Evolutionary conservation across 2,329 filamentous ascomycete genomes (phyloP).

Genomic region (Cladosporium sp.): DNA sequence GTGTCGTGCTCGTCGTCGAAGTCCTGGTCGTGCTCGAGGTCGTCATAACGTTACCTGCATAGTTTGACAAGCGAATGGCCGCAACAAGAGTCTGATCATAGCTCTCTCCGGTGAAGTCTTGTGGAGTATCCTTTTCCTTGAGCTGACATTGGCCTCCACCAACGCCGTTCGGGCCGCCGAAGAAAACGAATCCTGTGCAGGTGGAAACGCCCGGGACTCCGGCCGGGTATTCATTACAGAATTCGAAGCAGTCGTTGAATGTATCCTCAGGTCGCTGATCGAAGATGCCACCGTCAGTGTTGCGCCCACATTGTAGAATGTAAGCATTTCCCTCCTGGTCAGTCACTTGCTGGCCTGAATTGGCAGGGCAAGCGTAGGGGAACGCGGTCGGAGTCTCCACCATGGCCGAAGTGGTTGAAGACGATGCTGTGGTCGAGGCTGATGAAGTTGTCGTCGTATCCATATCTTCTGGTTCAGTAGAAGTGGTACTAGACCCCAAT

Average conservation of each 20-base stretch:
- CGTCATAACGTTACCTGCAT: background rate
- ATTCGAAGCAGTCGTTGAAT: slow-evolving; percentile 13
- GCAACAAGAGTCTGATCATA: background rate
- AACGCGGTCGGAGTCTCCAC: background rate
- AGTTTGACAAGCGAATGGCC: background rate
- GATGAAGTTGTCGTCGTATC: background rate
- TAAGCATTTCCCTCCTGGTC: slow-evolving; percentile 7
- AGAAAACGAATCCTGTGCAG: background rate
- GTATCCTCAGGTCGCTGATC: background rate
- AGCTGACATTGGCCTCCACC: background rate
- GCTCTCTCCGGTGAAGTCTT: background rate
- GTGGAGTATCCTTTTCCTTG: background rate
- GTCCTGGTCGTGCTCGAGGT: background rate
- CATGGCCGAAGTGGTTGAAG: background rate
- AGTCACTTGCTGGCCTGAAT: slow-evolving; percentile 9
- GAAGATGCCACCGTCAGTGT: background rate
- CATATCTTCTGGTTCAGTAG: background rate
- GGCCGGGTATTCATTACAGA: slow-evolving; percentile 2
- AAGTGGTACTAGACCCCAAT: no score
- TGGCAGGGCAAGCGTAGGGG: slow-evolving; percentile 7
- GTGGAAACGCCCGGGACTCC: background rate
- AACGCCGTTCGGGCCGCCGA: background rate
- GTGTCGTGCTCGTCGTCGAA: background rate
- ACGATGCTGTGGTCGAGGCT: background rate
- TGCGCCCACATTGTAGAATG: slow-evolving; percentile 6